These are phyloP conservation scores for Cladosporium cucumerinum DNA, from an alignment of 2,329 filamentous ascomycete genomes.

Conservation along the genomic window DNA sequence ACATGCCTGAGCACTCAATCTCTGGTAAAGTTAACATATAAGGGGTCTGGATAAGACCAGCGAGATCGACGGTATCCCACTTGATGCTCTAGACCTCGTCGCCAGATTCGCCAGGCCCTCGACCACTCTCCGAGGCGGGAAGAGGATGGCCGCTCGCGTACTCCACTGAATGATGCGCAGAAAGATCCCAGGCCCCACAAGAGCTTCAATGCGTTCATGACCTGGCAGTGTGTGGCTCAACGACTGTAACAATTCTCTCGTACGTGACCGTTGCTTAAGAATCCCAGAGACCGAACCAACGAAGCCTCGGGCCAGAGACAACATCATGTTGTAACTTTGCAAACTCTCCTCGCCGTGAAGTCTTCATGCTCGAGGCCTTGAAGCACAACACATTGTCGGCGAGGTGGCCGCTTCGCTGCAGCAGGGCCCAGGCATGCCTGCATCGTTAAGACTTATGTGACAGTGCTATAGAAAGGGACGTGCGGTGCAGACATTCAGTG, in stretches of 20 bases:
- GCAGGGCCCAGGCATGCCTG: background rate
- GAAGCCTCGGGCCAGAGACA: background rate
- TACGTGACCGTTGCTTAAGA: background rate
- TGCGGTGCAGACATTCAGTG: background rate
- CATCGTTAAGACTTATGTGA: background rate
- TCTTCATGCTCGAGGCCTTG: background rate
- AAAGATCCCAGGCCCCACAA: constrained; percentile 5
- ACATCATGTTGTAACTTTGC: background rate
- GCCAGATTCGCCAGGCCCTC: background rate
- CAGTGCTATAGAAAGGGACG: background rate
- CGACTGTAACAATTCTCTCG: background rate
- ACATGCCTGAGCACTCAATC: background rate
- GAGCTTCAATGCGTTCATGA: constrained; percentile 9
- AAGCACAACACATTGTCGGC: background rate
- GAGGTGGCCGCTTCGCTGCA: background rate
- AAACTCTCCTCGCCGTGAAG: background rate
- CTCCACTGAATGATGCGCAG: constrained; percentile 4
- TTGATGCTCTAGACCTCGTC: background rate
- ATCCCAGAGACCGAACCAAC: background rate
- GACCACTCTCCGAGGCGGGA: background rate
- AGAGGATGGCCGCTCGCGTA: background rate
- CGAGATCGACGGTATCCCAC: background rate
- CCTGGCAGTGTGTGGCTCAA: background rate
- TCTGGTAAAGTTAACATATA: background rate
- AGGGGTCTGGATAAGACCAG: background rate